Conservation (phyloP, 495 filamentous ascomycete genomes). For the Tetracladium setigerum region DNA sequence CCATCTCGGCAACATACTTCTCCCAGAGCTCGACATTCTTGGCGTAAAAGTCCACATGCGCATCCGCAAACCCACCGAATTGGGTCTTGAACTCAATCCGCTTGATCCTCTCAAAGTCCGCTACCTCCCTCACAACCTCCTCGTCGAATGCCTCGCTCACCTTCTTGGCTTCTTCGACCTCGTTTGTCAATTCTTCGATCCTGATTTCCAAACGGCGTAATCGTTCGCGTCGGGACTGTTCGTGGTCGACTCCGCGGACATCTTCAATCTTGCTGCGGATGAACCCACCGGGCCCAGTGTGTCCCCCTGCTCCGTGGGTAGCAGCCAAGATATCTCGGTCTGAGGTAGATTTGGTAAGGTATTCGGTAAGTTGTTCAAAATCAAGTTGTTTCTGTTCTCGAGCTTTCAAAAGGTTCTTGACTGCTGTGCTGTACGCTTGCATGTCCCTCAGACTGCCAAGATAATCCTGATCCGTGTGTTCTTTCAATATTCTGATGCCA, state of each 20-base stretch:
- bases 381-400: constrained; percentile 97
- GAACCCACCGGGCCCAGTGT: constrained; percentile 73
- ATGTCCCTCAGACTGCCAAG: constrained; percentile 86
- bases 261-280: constrained; percentile 94
- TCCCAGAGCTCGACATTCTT: constrained; percentile 82
- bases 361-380: constrained; percentile 92
- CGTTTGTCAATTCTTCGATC: constrained; percentile 81
- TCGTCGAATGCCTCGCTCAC: constrained; percentile 86
- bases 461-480: constrained; percentile 94
- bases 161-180: constrained; percentile 78
- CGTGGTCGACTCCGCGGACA: constrained; percentile 93
- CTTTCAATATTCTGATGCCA: constrained; percentile 68
- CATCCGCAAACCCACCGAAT: constrained; percentile 71
- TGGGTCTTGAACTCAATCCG: constrained; percentile 84
- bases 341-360: constrained; percentile 80
- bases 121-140: constrained; percentile 85
- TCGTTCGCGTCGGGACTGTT: constrained; percentile 78
- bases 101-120: constrained; percentile 95
- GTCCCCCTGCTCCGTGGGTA: constrained; percentile 49
- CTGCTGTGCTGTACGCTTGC: constrained; percentile 77
- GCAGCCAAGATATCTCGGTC: constrained; percentile 82
- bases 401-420: constrained; percentile 83
- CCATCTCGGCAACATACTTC: constrained; percentile 80
- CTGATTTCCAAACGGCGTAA: constrained; percentile 82
- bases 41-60: constrained; percentile 81